A percentile compares a stretch with the other conserved stretches of the same genome.
These are phyloP conservation scores for Boletus sp. DNA, from an alignment of 768 basidiomycete species.

Conservation along the genomic window DNA sequence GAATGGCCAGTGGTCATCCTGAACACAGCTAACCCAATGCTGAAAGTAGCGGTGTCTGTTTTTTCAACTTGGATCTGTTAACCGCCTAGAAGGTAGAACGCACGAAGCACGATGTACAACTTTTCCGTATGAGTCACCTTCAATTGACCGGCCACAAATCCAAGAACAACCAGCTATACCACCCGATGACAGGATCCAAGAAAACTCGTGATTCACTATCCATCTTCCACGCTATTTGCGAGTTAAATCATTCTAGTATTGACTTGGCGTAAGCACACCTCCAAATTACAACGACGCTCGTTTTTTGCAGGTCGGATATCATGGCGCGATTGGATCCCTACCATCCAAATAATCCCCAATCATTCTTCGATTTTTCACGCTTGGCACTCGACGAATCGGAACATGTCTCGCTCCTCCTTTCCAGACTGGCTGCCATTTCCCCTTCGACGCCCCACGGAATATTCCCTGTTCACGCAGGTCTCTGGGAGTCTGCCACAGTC, in stretches of 20 bases:
- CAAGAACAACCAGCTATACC: constrained; percentile 40
- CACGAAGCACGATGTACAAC: constrained; percentile 65
- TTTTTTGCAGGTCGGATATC: not conserved
- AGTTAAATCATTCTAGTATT: not conserved
- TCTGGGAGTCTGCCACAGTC: not conserved
- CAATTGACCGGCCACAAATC: constrained; percentile 62
- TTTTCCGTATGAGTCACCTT: constrained; percentile 69
- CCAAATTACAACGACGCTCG: not conserved
- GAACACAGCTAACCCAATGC: constrained; percentile 48
- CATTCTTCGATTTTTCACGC: not conserved
- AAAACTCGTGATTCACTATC: constrained; percentile 49
- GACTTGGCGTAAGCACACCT: not conserved
- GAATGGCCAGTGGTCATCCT: constrained; percentile 79
- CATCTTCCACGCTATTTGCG: not conserved
- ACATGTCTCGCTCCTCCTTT: not conserved
- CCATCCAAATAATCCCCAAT: not conserved
- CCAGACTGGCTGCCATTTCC: not conserved
- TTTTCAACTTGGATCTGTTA: not conserved
- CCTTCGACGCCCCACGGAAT: not conserved
- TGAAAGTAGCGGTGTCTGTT: not conserved
- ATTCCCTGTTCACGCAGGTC: not conserved
- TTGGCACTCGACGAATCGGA: not conserved
- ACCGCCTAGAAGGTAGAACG: constrained; percentile 47
- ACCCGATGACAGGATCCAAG: constrained; percentile 59
- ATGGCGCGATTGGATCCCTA: not conserved